phyloP scores from a whole-genome alignment of 441 rosid genomes.

The Iberis amara region DNA sequence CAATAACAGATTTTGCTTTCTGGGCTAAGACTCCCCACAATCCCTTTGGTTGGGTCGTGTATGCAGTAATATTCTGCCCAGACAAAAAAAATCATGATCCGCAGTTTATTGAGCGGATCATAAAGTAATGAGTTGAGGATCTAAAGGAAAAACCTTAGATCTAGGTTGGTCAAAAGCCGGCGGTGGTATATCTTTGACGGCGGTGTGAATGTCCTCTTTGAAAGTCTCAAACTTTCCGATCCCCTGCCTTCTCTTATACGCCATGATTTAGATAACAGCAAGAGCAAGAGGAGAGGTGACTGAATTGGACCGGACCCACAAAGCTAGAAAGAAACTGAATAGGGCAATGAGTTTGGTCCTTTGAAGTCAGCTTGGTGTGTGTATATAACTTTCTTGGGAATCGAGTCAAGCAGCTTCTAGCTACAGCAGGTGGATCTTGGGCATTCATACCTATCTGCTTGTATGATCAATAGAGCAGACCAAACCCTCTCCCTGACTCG shows the following conservation, averaged over 20 bases:
- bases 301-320: too few species aligned
- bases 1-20: constrained; percentile 64
- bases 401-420: too few species aligned
- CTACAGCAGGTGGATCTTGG: too few species aligned
- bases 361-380: too few species aligned
- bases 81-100: constrained; percentile 2
- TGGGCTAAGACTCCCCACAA: constrained; percentile 91
- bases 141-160: constrained; percentile 46
- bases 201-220: constrained; percentile 47
- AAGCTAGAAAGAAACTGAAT: too few species aligned
- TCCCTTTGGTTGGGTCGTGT: constrained; percentile 58
- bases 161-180: constrained; percentile 39
- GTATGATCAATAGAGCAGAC: neutral
- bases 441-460: too few species aligned
- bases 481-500: neutral
- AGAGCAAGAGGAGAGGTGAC: constrained; percentile 2
- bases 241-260: constrained; percentile 85
- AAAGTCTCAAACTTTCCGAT: constrained; percentile 65
- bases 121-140: constrained; percentile 3
- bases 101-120: constrained; percentile 8
- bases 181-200: constrained; percentile 25
- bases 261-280: constrained; percentile 36
- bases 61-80: constrained; percentile 55
- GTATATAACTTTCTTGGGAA: too few species aligned
- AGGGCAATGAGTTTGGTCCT: too few species aligned